A percentile compares a stretch with the other conserved stretches of the same genome.
These are phyloP conservation scores for Pleurotus sapidus DNA, from an alignment of 768 basidiomycete species.

Conservation along the genomic window DNA sequence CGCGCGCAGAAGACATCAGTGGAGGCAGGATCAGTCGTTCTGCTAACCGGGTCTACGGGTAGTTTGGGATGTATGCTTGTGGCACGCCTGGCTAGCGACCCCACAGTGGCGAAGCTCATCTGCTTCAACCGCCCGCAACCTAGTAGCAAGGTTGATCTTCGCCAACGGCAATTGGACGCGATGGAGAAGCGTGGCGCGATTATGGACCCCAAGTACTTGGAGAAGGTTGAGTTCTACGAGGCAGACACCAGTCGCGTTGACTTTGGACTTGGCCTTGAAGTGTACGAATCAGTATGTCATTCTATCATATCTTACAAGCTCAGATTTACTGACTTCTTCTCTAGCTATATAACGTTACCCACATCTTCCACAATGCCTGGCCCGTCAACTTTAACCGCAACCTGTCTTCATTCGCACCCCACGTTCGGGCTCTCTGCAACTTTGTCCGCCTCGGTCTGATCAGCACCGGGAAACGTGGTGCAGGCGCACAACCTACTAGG, in stretches of 20 bases:
- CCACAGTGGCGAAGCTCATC: constrained; percentile 23
- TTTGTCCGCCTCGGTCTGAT: constrained; percentile 23
- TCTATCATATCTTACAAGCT: background rate
- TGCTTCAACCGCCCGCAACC: constrained; percentile 25
- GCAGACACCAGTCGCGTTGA: constrained; percentile 22
- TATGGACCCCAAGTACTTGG: constrained; percentile 21
- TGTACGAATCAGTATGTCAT: constrained; percentile 21
- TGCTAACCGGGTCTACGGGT: constrained; percentile 37
- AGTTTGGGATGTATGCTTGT: constrained; percentile 33
- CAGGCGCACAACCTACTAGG: constrained; percentile 18
- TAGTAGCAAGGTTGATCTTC: constrained; percentile 10
- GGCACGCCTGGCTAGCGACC: constrained; percentile 22
- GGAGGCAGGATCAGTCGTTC: constrained; percentile 19
- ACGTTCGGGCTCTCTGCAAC: constrained; percentile 31
- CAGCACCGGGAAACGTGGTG: constrained; percentile 15
- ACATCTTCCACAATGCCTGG: constrained; percentile 39
- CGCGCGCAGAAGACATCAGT: background rate
- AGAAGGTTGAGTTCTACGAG: constrained; percentile 25
- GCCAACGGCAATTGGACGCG: constrained; percentile 23
- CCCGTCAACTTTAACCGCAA: constrained; percentile 40
- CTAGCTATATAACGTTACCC: constrained; percentile 23
- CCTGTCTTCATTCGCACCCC: constrained; percentile 40
- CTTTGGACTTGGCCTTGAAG: constrained; percentile 21
- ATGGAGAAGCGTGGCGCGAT: constrained; percentile 27
- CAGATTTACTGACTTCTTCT: background rate